Base-by-base conservation (phyloP, 1,139 yeast genomes). In the Blastobotrys persicus region DNA sequence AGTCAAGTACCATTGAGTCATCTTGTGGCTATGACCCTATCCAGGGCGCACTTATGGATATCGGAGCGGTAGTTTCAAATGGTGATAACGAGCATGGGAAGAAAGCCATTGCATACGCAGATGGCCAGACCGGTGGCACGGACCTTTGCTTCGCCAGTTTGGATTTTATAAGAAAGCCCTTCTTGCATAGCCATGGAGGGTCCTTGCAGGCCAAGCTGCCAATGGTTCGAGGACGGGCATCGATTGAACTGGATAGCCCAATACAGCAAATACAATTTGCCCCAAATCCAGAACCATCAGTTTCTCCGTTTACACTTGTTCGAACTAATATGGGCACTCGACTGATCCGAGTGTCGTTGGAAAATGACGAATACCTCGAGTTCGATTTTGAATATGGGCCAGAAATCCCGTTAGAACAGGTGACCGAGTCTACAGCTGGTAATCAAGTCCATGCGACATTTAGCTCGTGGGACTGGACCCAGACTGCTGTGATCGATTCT, bases 11-110 rank as follows among this genome's bases (percentile, higher is more conserved):
- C 31, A 23, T 50, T 13, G 19, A 19, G 19, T 44, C 53, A 17
- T 42, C 51, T 4, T 33, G 45, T 13, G 55, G 47, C 4, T 54
- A 55, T 47, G 61, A 59, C 46, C 62, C 62, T 4, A 46, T 46
- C 17, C 23, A 28, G n/a, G 59, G 61, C 6, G 35, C 49, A 20
- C 45, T 55, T 23, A 42, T 57, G 44, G 46, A 47, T 11, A 13
- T 47, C 20, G 60, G 60, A 2, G 11, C 17, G n/a, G 17, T 31
- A 18, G 31, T 31, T 12, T 32, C 5, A 12, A 39, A 37, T 11
- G 17, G 39, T 9, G 38, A 32, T 7, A 47, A 47, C n/a, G 48
- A 39, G 4, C 46, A 45, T 11, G 41, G 13, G 2, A 31, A 42
- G 4, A 44, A 31, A 9, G 54, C 51, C 3, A 19, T 53, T 26